phyloP scores from a whole-genome alignment of 306 rosid species.

The Myrica gale region DNA sequence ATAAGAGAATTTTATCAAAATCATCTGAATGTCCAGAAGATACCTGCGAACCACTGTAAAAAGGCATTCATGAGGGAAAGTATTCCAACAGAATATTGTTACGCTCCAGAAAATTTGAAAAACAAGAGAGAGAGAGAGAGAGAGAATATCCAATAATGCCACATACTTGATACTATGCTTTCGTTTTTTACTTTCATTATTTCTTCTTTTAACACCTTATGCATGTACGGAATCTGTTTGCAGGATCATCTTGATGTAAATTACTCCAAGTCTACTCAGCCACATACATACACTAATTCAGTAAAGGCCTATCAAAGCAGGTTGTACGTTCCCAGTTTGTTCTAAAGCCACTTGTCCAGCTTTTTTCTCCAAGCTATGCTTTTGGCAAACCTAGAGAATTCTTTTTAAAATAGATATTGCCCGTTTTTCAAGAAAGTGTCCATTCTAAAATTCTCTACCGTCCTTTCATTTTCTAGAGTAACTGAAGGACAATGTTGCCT shows the following conservation, averaged over 20 bases:
- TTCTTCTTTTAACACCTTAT: neutral
- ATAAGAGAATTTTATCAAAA: slow-evolving; percentile 52
- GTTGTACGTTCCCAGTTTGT: neutral
- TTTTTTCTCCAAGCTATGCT: neutral
- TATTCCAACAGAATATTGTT: neutral
- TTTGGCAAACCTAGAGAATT: neutral
- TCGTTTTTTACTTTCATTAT: too few relatives aligned
- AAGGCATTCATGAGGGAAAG: slow-evolving; percentile 25
- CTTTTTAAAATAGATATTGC: too few relatives aligned
- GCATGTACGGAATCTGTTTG: neutral
- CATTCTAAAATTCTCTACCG: neutral
- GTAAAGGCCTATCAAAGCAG: neutral
- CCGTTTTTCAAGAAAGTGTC: too few relatives aligned
- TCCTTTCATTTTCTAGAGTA: neutral
- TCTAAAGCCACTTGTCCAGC: neutral
- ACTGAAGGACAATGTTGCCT: neutral
- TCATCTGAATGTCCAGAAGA: slow-evolving; percentile 48
- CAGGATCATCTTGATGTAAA: neutral
- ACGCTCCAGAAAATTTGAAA: neutral
- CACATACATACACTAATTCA: neutral
- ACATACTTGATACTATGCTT: too few relatives aligned
- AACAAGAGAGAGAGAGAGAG: neutral
- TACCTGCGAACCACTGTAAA: slow-evolving; percentile 44
- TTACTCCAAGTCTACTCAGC: neutral
- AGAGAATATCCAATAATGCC: neutral